phyloP scores from a whole-genome alignment of 306 rosid species.

The Quercus glauca region DNA sequence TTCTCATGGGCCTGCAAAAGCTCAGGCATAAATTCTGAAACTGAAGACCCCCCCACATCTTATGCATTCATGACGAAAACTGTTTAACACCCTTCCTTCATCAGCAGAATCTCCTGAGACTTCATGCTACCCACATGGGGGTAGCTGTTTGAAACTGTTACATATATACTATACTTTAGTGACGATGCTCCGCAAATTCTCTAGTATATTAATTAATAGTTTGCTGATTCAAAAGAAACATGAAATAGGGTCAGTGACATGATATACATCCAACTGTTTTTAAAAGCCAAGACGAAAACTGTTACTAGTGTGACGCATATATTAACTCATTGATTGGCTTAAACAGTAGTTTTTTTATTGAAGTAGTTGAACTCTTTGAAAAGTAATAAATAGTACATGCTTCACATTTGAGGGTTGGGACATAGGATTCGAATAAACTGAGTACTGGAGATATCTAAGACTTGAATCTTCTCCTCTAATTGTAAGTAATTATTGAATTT shows the following conservation, averaged over 20 bases:
- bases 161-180: no score
- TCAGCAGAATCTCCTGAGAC: slow-evolving; percentile 29
- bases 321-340: background rate
- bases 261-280: background rate
- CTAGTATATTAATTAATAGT: background rate
- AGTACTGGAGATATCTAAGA: no score
- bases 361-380: background rate
- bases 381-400: background rate
- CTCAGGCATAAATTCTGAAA: slow-evolving; percentile 32
- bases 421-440: no score
- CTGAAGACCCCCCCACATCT: background rate
- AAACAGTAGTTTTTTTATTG: background rate
- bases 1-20: slow-evolving; percentile 31
- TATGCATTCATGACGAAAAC: slow-evolving; percentile 23
- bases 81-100: slow-evolving; percentile 18
- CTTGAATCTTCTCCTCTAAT: no score
- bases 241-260: background rate
- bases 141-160: slow-evolving; percentile 5
- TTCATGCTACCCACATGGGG: slow-evolving; percentile 33
- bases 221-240: background rate
- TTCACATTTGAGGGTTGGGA: background rate
- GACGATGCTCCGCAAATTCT: slow-evolving; percentile 1
- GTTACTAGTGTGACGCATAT: background rate
- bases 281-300: background rate
- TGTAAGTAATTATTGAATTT: no score